A percentile compares a stretch with the other conserved stretches of the same genome.
Conservation (phyloP, 768 basidiomycete species). For the Coprinopsis strossmayeri region DNA sequence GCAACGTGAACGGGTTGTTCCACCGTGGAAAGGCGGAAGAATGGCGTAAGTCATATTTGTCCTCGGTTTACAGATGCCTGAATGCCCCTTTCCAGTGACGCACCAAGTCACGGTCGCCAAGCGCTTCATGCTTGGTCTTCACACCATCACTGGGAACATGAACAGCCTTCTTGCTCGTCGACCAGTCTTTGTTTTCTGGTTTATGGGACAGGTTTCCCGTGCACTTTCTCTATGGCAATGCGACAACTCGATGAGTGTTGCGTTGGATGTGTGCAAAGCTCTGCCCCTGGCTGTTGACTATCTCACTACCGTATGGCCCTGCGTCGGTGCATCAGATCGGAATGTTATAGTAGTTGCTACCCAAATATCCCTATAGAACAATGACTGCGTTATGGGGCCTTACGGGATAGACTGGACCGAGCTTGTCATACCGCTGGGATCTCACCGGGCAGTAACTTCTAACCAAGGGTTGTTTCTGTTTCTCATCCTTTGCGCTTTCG, state of each 20-base stretch:
- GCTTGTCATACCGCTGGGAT: constrained; percentile 45
- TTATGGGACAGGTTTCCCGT: constrained; percentile 62
- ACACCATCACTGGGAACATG: constrained; percentile 51
- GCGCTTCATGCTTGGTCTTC: constrained; percentile 52
- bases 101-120: constrained; percentile 57
- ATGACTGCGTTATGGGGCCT: constrained; percentile 37
- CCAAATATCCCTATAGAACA: constrained; percentile 36
- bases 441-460: constrained; percentile 34
- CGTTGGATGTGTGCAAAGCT: constrained; percentile 56
- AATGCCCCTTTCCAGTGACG: constrained; percentile 34
- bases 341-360: too few species aligned
- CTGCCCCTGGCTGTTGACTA: constrained; percentile 59
- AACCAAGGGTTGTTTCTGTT: too few species aligned
- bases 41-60: constrained; percentile 59
- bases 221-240: constrained; percentile 54
- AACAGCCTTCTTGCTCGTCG: constrained; percentile 44
- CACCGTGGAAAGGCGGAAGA: constrained; percentile 55
- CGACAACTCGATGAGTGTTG: constrained; percentile 50
- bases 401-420: constrained; percentile 38
- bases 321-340: too few species aligned
- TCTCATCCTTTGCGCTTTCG: constrained; percentile 9
- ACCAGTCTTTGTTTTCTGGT: constrained; percentile 71
- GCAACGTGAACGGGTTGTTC: constrained; percentile 39
- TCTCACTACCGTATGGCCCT: constrained; percentile 59
- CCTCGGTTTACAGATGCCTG: too few species aligned